A percentile compares a stretch with the other conserved stretches of the same genome.
phyloP scores from a whole-genome alignment of 495 filamentous ascomycete genomes.

The Bacidia gigantensis region DNA sequence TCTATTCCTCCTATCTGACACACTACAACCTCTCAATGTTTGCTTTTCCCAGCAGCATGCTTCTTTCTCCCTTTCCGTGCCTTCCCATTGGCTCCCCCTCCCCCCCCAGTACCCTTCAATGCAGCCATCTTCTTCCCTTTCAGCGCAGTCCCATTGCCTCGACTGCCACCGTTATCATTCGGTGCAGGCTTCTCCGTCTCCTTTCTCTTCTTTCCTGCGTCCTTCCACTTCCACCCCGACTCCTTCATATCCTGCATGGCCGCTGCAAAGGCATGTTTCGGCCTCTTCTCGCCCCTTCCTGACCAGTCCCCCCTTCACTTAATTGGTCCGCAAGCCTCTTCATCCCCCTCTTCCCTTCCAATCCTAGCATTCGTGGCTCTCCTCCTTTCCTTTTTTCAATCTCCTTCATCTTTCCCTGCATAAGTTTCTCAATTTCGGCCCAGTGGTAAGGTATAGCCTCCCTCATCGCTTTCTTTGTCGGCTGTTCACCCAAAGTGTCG shows the following conservation, averaged over 20 bases:
- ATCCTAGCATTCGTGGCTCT: no score
- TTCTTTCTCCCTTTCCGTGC: neutral
- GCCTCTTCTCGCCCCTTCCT: neutral
- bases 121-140: no score
- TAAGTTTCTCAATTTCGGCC: neutral
- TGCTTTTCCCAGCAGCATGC: no score
- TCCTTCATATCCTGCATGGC: neutral
- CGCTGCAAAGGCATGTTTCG: neutral
- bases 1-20: no score
- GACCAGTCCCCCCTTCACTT: no score
- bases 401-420: neutral
- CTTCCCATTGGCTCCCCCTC: neutral
- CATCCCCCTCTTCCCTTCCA: no score
- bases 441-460: neutral
- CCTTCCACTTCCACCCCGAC: neutral
- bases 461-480: neutral
- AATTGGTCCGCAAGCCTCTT: no score
- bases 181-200: neutral
- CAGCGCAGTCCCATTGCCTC: no score
- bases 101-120: neutral
- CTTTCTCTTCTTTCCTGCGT: neutral
- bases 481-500: neutral
- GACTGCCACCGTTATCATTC: neutral
- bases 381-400: no score
- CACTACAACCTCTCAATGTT: no score